Percentiles rank a stretch among this genome's conserved stretches.
These are phyloP conservation scores for Acanthochlamys bracteata DNA, from an alignment of 106 monocot genomes.

Conservation along the genomic window DNA sequence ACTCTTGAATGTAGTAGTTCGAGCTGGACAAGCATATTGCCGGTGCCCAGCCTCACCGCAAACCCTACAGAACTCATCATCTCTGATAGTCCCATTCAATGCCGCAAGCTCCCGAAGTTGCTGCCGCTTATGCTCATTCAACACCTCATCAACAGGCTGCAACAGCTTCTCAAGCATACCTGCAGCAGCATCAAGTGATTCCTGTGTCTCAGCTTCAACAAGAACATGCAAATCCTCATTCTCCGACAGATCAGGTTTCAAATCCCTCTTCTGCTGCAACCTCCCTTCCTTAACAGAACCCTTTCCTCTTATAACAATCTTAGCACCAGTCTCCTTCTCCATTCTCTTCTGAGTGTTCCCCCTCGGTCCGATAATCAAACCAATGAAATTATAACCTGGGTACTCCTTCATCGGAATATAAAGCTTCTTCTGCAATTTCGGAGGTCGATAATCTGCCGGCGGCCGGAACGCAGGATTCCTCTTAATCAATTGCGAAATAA, in stretches of 20 bases:
- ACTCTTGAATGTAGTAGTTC: slow-evolving; percentile 66
- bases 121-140: slow-evolving; percentile 92
- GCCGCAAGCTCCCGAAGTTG: slow-evolving; percentile 87
- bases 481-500: slow-evolving; percentile 80
- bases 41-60: slow-evolving; percentile 88
- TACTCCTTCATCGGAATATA: slow-evolving; percentile 98
- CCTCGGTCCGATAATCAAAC: slow-evolving; percentile 88
- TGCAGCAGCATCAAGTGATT: slow-evolving; percentile 77
- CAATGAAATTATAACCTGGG: slow-evolving; percentile 94
- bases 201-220: slow-evolving; percentile 89
- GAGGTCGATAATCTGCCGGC: slow-evolving; percentile 88
- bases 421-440: slow-evolving; percentile 92
- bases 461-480: slow-evolving; percentile 88
- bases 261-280: slow-evolving; percentile 82
- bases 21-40: slow-evolving; percentile 79
- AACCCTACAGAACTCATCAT: slow-evolving; percentile 83
- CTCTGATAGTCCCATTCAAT: slow-evolving; percentile 84
- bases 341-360: slow-evolving; percentile 98
- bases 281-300: slow-evolving; percentile 89
- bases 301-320: slow-evolving; percentile 93
- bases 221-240: slow-evolving; percentile 94
- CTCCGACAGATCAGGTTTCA: slow-evolving; percentile 74
- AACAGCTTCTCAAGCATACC: slow-evolving; percentile 93
- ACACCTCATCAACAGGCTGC: slow-evolving; percentile 72
- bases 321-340: slow-evolving; percentile 98